Percentiles rank a stretch among this genome's conserved stretches.
Evolutionary conservation across 169 alveolate species (phyloP).

Genomic region (Blepharisma undulans): DNA sequence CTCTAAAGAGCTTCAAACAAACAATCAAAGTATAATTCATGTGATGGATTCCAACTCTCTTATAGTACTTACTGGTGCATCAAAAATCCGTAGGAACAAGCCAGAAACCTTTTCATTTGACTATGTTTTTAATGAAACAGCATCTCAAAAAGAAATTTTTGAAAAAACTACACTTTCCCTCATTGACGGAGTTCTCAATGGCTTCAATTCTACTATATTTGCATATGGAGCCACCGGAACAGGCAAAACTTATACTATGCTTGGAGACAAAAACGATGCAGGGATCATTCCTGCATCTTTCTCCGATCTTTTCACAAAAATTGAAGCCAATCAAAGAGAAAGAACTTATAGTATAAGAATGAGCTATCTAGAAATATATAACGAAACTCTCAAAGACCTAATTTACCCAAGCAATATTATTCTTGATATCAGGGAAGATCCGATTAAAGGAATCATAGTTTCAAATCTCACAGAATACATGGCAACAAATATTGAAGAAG

Average conservation of each 20-base stretch:
- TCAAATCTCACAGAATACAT: conserved; percentile 86
- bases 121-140: conserved; percentile 88
- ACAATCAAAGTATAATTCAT: neutral
- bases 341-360: conserved; percentile 76
- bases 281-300: conserved; percentile 88
- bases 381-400: conserved; percentile 92
- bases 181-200: conserved; percentile 89
- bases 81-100: conserved; percentile 55
- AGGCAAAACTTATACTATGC: conserved; percentile 97
- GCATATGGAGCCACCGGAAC: conserved; percentile 99
- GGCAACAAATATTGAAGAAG: conserved; percentile 82
- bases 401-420: conserved; percentile 70
- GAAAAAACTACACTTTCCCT: conserved; percentile 86
- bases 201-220: conserved; percentile 93
- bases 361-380: conserved; percentile 93
- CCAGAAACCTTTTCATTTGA: conserved; percentile 91
- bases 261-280: conserved; percentile 74
- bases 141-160: conserved; percentile 86
- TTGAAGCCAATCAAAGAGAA: conserved; percentile 53
- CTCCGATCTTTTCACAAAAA: conserved; percentile 81
- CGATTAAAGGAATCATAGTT: conserved; percentile 88
- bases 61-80: conserved; percentile 24
- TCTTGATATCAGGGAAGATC: conserved; percentile 93
- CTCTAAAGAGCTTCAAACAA: conserved; percentile 5
- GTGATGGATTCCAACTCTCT: neutral